Conservation (phyloP, 2,329 filamentous ascomycete genomes). For the Clonostachys solani region DNA sequence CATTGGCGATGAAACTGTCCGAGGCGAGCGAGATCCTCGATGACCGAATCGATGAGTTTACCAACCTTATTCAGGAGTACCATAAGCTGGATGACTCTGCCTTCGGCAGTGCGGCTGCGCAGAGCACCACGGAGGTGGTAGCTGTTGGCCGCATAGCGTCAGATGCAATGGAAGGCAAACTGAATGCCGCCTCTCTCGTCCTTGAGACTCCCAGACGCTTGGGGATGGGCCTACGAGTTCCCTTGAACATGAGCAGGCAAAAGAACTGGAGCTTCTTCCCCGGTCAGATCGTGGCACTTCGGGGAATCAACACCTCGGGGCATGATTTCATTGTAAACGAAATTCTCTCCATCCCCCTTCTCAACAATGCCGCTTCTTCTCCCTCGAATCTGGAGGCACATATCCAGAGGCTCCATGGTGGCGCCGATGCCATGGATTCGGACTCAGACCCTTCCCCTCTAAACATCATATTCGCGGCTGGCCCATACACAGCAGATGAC, state of each 20-base stretch:
- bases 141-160: constrained; percentile 90
- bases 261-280: constrained; percentile 81
- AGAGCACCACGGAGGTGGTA: constrained; percentile 82
- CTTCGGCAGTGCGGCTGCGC: constrained; percentile 82
- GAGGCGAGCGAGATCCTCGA: constrained; percentile 92
- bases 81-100: constrained; percentile 72
- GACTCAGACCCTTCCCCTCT: constrained; percentile 56
- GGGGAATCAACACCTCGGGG: constrained; percentile 83
- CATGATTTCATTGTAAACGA: constrained; percentile 78
- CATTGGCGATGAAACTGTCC: constrained; percentile 90
- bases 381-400: constrained; percentile 62
- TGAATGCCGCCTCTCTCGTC: constrained; percentile 81
- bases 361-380: constrained; percentile 70
- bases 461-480: constrained; percentile 72
- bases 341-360: constrained; percentile 68
- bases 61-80: constrained; percentile 66
- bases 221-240: constrained; percentile 78
- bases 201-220: constrained; percentile 83
- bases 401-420: constrained; percentile 63
- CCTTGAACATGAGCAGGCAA: constrained; percentile 69
- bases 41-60: constrained; percentile 90
- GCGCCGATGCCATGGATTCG: constrained; percentile 57
- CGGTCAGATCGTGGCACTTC: constrained; percentile 85
- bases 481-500: constrained; percentile 89
- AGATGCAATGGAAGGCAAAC: constrained; percentile 78